Percentiles rank a stretch among this genome's conserved stretches.
Evolutionary conservation across 768 basidiomycete genomes (phyloP).

Genomic region (Hericium alpestre): DNA sequence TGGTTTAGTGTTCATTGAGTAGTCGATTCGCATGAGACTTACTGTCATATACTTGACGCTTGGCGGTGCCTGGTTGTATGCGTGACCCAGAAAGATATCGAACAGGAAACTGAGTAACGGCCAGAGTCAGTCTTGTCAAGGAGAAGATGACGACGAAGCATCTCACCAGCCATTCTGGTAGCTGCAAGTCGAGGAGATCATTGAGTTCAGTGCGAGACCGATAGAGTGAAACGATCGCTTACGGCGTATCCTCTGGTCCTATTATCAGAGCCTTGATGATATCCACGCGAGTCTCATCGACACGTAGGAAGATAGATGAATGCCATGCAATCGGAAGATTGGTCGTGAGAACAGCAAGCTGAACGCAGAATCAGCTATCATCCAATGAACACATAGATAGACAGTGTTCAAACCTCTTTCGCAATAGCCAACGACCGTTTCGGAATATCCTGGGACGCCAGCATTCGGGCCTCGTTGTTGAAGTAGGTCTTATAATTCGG

Average conservation of each 20-base stretch:
- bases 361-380: slow-evolving; percentile 5
- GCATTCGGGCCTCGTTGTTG: slow-evolving; percentile 75
- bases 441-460: slow-evolving; percentile 77
- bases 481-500: slow-evolving; percentile 78
- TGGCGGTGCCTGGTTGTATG: slow-evolving; percentile 83
- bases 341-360: slow-evolving; percentile 89
- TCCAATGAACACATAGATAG: background rate
- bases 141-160: background rate
- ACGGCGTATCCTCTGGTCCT: slow-evolving; percentile 92
- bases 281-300: slow-evolving; percentile 87
- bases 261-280: slow-evolving; percentile 88
- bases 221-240: slow-evolving; percentile 21
- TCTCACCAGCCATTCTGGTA: slow-evolving; percentile 86
- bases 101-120: slow-evolving; percentile 49
- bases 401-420: slow-evolving; percentile 54
- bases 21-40: slow-evolving; percentile 11
- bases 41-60: slow-evolving; percentile 64
- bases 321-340: slow-evolving; percentile 93
- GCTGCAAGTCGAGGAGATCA: slow-evolving; percentile 25
- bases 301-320: slow-evolving; percentile 85
- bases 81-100: slow-evolving; percentile 86
- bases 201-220: background rate
- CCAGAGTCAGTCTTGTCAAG: slow-evolving; percentile 5
- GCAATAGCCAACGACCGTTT: slow-evolving; percentile 91
- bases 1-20: background rate